phyloP scores from a whole-genome alignment of 371 early-diverging fungal species.

The Mucor sp. region DNA sequence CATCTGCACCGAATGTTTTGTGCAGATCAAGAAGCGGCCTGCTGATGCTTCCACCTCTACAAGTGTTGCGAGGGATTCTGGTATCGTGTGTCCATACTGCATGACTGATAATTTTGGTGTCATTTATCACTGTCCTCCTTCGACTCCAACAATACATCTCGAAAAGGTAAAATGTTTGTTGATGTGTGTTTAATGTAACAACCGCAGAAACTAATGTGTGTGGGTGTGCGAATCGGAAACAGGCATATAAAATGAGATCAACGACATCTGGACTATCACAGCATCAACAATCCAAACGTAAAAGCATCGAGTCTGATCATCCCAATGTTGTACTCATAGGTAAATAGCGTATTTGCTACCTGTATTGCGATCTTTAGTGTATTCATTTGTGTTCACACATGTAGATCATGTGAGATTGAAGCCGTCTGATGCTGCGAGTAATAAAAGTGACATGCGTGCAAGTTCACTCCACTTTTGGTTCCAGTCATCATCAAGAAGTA shows the following conservation, averaged over 20 bases:
- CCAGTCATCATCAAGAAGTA: conserved; percentile 22
- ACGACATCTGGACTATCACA: conserved; percentile 18
- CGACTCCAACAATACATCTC: background rate
- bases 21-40: conserved; percentile 81
- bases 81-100: conserved; percentile 77
- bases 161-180: conserved; percentile 5
- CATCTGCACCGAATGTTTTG: conserved; percentile 94
- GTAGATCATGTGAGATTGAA: conserved; percentile 25
- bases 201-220: background rate
- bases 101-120: conserved; percentile 53
- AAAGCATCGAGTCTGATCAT: conserved; percentile 12
- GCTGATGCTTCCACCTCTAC: conserved; percentile 23
- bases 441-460: background rate
- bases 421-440: background rate
- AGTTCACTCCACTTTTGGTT: conserved; percentile 13
- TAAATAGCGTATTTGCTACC: background rate
- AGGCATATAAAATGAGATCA: background rate
- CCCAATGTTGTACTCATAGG: conserved; percentile 21
- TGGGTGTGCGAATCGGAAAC: background rate
- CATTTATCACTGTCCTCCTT: conserved; percentile 7
- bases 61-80: background rate
- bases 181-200: background rate
- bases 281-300: background rate
- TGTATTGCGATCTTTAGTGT: background rate
- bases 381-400: background rate